Percentiles rank a stretch among this genome's conserved stretches.
phyloP scores from a whole-genome alignment of 108 stramenopile genomes.

The Skeletonema marinoi region DNA sequence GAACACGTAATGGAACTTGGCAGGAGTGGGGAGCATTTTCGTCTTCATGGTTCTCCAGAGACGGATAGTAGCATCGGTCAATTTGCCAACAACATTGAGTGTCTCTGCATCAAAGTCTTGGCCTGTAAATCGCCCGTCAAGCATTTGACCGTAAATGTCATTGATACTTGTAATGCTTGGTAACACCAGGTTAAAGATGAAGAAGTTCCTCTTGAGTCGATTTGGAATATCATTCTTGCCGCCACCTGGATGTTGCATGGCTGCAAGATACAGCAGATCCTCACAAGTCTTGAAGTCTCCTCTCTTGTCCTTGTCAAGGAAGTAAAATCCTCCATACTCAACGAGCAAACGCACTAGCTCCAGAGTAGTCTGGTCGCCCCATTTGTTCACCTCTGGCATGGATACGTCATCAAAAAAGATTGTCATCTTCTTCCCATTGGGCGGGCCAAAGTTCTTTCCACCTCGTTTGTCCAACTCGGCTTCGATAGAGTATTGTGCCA shows the following conservation, averaged over 20 bases:
- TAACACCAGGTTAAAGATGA: constrained; percentile 89
- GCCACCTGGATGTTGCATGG: constrained; percentile 91
- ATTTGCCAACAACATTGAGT: constrained; percentile 59
- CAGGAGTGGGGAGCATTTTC: constrained; percentile 91
- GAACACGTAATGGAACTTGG: constrained; percentile 94
- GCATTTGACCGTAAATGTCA: constrained; percentile 94
- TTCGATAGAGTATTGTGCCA: constrained; percentile 90
- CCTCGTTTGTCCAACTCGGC: constrained; percentile 91
- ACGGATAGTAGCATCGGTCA: constrained; percentile 82
- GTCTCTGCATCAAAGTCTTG: constrained; percentile 60
- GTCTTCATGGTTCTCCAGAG: constrained; percentile 84
- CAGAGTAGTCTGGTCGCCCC: constrained; percentile 93
- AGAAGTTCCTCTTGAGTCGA: constrained; percentile 91
- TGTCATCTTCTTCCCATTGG: constrained; percentile 92
- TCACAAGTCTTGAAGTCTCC: constrained; percentile 92
- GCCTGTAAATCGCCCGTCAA: constrained; percentile 71
- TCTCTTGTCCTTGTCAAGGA: constrained; percentile 92
- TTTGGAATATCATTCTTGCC: constrained; percentile 93
- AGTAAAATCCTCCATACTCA: constrained; percentile 87
- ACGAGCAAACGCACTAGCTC: constrained; percentile 87
- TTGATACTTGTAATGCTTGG: constrained; percentile 91
- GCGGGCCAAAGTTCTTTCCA: constrained; percentile 90
- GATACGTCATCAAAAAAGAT: constrained; percentile 91
- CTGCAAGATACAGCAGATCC: constrained; percentile 85
- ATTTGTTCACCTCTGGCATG: constrained; percentile 92